Conservation (phyloP, 2,329 filamentous ascomycete species). For the Diaporthe longicolla region DNA sequence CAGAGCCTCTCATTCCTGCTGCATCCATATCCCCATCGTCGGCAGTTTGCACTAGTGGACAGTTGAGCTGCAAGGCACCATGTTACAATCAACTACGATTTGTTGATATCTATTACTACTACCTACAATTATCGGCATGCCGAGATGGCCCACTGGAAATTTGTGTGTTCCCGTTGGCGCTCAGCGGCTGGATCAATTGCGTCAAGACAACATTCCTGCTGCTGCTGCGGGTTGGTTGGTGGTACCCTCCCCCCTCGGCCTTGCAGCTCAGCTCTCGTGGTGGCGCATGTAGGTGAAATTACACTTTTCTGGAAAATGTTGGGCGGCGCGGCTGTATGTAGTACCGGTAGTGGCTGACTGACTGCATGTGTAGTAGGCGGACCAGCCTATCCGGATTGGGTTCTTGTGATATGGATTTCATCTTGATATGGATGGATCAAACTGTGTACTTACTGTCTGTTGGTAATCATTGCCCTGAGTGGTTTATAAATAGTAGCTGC, state of each 20-base stretch:
- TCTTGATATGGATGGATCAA: neutral
- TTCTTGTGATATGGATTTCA: neutral
- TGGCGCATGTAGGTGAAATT: constrained; percentile 26
- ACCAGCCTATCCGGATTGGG: neutral
- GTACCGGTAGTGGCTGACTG: neutral
- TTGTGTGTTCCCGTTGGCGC: neutral
- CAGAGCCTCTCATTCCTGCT: neutral
- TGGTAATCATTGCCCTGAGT: too few relatives aligned
- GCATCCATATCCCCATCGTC: neutral
- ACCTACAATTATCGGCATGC: neutral
- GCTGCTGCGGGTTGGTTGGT: neutral
- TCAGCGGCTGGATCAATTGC: neutral
- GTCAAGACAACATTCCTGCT: neutral
- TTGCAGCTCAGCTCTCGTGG: constrained; percentile 17
- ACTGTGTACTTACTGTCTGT: neutral
- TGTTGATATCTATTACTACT: neutral
- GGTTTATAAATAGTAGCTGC: constrained; percentile 22
- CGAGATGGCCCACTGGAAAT: neutral
- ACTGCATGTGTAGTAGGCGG: neutral
- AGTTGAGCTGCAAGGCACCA: neutral
- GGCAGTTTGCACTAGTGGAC: neutral
- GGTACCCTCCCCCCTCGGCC: neutral
- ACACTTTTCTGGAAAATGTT: neutral
- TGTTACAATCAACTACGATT: neutral
- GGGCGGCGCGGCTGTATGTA: neutral